Percentiles rank a stretch among this genome's conserved stretches.
These are phyloP conservation scores for Ophiostoma sp. DNA, from an alignment of 2,329 filamentous ascomycete species.

Conservation along the genomic window DNA sequence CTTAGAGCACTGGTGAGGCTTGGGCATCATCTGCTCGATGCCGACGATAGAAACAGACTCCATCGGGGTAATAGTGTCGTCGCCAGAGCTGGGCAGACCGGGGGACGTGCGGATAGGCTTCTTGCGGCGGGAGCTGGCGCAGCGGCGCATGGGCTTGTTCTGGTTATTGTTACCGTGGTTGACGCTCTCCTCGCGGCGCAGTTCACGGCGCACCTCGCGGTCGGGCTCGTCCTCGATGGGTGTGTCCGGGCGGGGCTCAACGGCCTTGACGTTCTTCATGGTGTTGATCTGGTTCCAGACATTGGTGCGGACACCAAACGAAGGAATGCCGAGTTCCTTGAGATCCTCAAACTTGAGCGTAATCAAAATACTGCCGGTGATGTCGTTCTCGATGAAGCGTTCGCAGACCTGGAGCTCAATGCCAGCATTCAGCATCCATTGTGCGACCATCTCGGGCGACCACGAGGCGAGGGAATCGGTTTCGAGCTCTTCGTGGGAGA, in stretches of 20 bases:
- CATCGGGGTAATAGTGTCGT: conserved; percentile 71
- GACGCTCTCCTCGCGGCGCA: conserved; percentile 33
- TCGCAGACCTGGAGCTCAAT: conserved; percentile 76
- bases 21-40: conserved; percentile 85
- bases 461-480: conserved; percentile 62
- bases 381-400: conserved; percentile 88
- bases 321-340: conserved; percentile 76
- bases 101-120: conserved; percentile 34
- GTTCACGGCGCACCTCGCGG: conserved; percentile 50
- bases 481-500: conserved; percentile 58
- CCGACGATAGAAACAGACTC: conserved; percentile 90
- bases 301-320: conserved; percentile 77
- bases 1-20: conserved; percentile 80
- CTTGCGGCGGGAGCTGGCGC: conserved; percentile 42
- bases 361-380: conserved; percentile 81
- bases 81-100: conserved; percentile 38
- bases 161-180: conserved; percentile 25
- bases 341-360: conserved; percentile 90
- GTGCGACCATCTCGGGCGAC: conserved; percentile 74
- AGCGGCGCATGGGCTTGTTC: conserved; percentile 37
- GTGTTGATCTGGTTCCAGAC: conserved; percentile 78
- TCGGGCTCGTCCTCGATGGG: conserved; percentile 62
- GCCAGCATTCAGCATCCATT: conserved; percentile 82
- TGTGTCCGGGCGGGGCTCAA: conserved; percentile 56
- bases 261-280: conserved; percentile 58